phyloP scores from a whole-genome alignment of 2,329 filamentous ascomycete genomes.

The Epichloe hybrida region DNA sequence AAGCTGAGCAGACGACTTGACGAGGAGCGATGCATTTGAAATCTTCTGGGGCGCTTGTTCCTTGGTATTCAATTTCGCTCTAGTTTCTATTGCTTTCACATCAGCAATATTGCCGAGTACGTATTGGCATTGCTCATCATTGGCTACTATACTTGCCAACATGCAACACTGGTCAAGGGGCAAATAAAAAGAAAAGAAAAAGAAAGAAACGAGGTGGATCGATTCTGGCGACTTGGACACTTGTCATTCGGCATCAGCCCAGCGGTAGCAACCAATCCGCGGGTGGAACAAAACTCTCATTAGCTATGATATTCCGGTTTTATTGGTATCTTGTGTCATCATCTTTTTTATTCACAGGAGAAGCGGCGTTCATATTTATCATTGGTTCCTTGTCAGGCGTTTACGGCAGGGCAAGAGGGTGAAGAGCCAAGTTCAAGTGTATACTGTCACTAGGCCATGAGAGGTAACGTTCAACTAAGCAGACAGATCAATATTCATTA shows the following conservation, averaged over 20 bases:
- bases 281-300: background rate
- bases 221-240: background rate
- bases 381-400: conserved; percentile 15
- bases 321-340: background rate
- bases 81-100: too few relatives aligned
- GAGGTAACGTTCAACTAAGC: conserved; percentile 8
- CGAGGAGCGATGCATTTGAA: background rate
- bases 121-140: too few relatives aligned
- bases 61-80: too few relatives aligned
- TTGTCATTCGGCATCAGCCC: background rate
- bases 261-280: background rate
- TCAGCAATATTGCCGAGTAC: too few relatives aligned
- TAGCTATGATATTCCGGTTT: background rate
- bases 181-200: too few relatives aligned
- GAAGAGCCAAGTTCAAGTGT: conserved; percentile 19
- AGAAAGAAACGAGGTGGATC: too few relatives aligned
- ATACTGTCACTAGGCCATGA: conserved; percentile 11
- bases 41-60: background rate
- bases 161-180: too few relatives aligned
- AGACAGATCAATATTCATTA: conserved; percentile 8
- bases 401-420: conserved; percentile 14
- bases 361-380: conserved; percentile 12
- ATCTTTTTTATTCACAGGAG: conserved; percentile 5
- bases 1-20: background rate
- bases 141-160: too few relatives aligned